Conservation (phyloP, 345 rosid genomes). For the Eucalyptus cloeziana region DNA sequence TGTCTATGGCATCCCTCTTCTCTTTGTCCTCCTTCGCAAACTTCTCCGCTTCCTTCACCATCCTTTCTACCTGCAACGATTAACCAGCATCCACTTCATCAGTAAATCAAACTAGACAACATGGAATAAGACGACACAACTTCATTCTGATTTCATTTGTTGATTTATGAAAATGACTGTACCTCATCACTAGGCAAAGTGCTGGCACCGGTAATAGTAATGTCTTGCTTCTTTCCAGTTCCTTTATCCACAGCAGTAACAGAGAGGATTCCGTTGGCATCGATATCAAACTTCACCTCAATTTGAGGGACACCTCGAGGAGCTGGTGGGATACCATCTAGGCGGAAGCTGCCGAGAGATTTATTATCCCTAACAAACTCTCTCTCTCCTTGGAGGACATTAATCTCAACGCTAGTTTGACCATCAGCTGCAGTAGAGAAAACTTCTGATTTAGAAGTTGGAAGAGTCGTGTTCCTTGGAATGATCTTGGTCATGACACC, state of each 20-base stretch:
- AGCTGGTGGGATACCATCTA: slow-evolving; percentile 59
- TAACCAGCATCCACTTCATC: background rate
- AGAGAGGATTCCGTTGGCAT: slow-evolving; percentile 91
- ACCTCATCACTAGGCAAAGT: slow-evolving; percentile 97
- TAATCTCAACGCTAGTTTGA: slow-evolving; percentile 98
- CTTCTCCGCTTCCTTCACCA: slow-evolving; percentile 88
- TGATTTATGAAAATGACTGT: background rate
- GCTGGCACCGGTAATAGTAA: slow-evolving; percentile 65
- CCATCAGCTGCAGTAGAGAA: slow-evolving; percentile 99
- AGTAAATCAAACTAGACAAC: background rate
- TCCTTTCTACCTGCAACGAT: slow-evolving; percentile 52
- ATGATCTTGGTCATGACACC: slow-evolving; percentile 99
- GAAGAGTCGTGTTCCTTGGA: slow-evolving; percentile 87
- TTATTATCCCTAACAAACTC: slow-evolving; percentile 95
- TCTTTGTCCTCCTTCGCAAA: slow-evolving; percentile 88
- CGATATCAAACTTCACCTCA: slow-evolving; percentile 91
- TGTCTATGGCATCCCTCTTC: slow-evolving; percentile 93
- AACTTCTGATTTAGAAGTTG: slow-evolving; percentile 96
- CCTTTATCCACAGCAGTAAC: slow-evolving; percentile 86
- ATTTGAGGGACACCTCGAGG: slow-evolving; percentile 94
- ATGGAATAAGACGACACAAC: background rate
- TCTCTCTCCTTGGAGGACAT: slow-evolving; percentile 95
- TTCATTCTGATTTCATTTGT: background rate
- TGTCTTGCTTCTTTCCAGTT: slow-evolving; percentile 91
- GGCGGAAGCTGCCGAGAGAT: slow-evolving; percentile 54